Base-by-base conservation (phyloP, 129 eudicot genomes). In the Artemisia tridentata region DNA sequence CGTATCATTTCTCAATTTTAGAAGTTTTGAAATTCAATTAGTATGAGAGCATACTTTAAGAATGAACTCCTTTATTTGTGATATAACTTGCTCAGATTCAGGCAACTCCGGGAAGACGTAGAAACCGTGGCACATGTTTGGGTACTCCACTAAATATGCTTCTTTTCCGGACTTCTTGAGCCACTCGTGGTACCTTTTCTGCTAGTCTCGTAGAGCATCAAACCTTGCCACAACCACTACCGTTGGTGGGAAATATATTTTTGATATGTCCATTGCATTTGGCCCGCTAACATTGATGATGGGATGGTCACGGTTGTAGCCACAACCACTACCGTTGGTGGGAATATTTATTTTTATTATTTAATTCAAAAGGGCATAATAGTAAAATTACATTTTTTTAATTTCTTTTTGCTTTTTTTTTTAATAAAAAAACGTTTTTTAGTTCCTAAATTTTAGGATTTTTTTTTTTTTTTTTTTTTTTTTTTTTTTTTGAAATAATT, bases 101-200 rank as follows among this genome's bases (percentile, higher is more conserved):
- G 77, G 65, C 73, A 75, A 55, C 47, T 80, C 84, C 0, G 77
- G 65, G 23, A 63, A 74, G 3, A 49, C 15, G 2, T 69, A 63
- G 57, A 80, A 80, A 31, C n/a, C 65, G 13, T 80, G 84, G 62
- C 27, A 68, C 80, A 55, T 80, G 7, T 80, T 73, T 45, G 80
- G 72, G 66, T 80, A 80, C 9, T 80, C 83, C 58, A 74, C 47
- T 52, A 79, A 67, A 45, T 79, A 67, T 3, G 55, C 76, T 43
- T 61, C 76, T 50, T 67, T 68, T 16, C 79, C 79, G 1, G 67
- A 59, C 25, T 56, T 79, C 66, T 79, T 73, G 43, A 79, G 31
- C 83, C 83, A 79, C 67, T 59, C 27, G 23, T 52, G 73, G 31
- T 73, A 79, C n/a, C 51, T 67, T 53, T 17, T 73, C 59, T 79